These are phyloP conservation scores for Wolfiporia cocos DNA, from an alignment of 1,284 basidiomycete genomes.

Conservation along the genomic window DNA sequence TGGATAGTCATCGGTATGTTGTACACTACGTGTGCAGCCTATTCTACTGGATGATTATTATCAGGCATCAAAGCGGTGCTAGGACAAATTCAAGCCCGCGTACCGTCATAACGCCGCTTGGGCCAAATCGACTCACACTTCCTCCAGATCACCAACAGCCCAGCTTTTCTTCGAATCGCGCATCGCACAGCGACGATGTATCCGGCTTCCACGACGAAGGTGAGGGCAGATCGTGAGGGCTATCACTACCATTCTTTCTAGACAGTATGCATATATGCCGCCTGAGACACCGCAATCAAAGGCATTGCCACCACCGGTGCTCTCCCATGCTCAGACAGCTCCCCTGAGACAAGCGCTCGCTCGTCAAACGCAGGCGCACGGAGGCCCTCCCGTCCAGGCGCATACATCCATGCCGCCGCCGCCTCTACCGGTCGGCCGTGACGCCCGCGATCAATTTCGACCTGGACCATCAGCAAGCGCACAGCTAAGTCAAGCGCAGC, in stretches of 20 bases:
- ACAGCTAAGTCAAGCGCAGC: slow-evolving; percentile 3
- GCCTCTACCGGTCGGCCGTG: slow-evolving; percentile 6
- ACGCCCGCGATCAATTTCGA: not conserved
- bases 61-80: slow-evolving; percentile 22
- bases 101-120: slow-evolving; percentile 41
- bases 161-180: slow-evolving; percentile 31
- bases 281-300: slow-evolving; percentile 33
- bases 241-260: slow-evolving; percentile 26
- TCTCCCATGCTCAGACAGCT: slow-evolving; percentile 21
- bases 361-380: slow-evolving; percentile 7
- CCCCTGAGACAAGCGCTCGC: slow-evolving; percentile 12
- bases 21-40: not conserved
- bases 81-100: slow-evolving; percentile 52
- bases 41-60: slow-evolving; percentile 1
- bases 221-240: no score
- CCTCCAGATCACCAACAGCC: slow-evolving; percentile 46
- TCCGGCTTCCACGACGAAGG: slow-evolving; percentile 1
- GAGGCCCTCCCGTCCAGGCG: slow-evolving; percentile 8
- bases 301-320: slow-evolving; percentile 14
- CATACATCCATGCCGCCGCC: slow-evolving; percentile 12
- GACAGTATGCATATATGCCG: slow-evolving; percentile 55
- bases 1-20: slow-evolving; percentile 37
- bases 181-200: not conserved
- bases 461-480: slow-evolving; percentile 4
- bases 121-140: slow-evolving; percentile 53